These are phyloP conservation scores for Cairneyella variabilis DNA, from an alignment of 495 filamentous ascomycete species.

Conservation along the genomic window DNA sequence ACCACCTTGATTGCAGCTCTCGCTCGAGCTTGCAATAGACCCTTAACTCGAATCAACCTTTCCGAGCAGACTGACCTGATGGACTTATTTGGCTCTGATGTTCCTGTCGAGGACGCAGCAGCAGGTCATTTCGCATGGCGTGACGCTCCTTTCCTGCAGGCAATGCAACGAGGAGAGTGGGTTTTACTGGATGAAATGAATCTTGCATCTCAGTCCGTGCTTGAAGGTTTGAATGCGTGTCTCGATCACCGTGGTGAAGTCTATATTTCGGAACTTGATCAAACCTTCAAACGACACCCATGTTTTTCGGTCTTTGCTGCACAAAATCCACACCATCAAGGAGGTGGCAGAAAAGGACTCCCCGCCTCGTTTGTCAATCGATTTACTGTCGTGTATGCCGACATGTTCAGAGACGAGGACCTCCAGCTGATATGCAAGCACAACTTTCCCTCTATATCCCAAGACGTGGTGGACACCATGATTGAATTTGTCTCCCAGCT, in stretches of 20 bases:
- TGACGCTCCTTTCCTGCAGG: constrained; percentile 90
- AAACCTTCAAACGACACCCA: constrained; percentile 84
- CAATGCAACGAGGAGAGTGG: constrained; percentile 96
- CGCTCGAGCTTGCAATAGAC: constrained; percentile 69
- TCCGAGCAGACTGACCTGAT: constrained; percentile 97
- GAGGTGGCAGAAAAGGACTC: constrained; percentile 91
- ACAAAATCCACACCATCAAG: constrained; percentile 97
- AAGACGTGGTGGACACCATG: constrained; percentile 52
- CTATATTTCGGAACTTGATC: constrained; percentile 91
- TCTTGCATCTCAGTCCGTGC: constrained; percentile 90
- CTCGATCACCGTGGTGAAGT: constrained; percentile 96
- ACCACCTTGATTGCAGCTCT: constrained; percentile 87
- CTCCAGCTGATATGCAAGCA: constrained; percentile 74
- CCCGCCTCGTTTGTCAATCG: constrained; percentile 96
- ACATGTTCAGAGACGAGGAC: constrained; percentile 78
- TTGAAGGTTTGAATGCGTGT: constrained; percentile 96
- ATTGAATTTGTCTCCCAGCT: constrained; percentile 79
- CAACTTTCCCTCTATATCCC: constrained; percentile 61
- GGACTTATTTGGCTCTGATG: constrained; percentile 96
- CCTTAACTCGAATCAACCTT: constrained; percentile 89
- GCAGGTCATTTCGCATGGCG: constrained; percentile 90
- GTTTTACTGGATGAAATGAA: constrained; percentile 99
- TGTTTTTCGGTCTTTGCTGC: constrained; percentile 92
- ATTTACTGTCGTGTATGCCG: constrained; percentile 96
- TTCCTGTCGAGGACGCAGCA: constrained; percentile 84